Evolutionary conservation across 2,329 filamentous ascomycete genomes (phyloP), one percentile per base, ranked within the genome.

Genomic region (Calonectria hawksworthii): DNA sequence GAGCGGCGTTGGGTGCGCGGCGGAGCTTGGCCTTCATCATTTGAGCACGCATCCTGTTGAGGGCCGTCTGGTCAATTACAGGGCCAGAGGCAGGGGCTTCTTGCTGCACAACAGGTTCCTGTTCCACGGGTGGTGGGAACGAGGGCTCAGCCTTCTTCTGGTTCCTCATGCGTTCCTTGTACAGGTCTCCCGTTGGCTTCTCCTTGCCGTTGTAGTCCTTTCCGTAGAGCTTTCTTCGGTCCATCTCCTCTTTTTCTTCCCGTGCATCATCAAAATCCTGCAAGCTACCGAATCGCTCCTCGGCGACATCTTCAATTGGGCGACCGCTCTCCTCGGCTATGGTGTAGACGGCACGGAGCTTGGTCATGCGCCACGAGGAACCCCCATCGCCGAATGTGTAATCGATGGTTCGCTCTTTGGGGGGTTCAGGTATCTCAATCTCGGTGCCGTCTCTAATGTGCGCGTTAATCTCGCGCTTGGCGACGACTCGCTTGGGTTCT

Each of bases 331-430:
- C 93, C 78, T 98, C 90, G 0, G 96, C 95, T 69, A 93, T 90
- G 32, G 92, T 91, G 84, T 98, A 98, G 2, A 98, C 95, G 14
- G 93, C 94, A 78, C 94, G 96, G 38, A 99, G 91, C 84, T 96
- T 98, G 8, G 94, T 98, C 96, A 99, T 98, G 65, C 98, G 93
- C 97, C 98, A 99, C 80, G 95, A 92, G 18, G 96, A 96, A 0
- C 97, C 96, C 9, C 91, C 87, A 83, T 99, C 97, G 23, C 98
- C 97, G 84, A 99, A 98, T 0, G 88, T 94, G 83, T 99, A 99
- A 73, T 91, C 88, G 11, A 98, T 91, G 0, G 75, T 81, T 32
- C 83, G 78, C 71, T 94, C 90, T 68, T 92, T 88, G 56, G 92
- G 86, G 0, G 89, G 67, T 0, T 77, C 66, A 0, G 76, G 73